Evolutionary conservation across 345 rosid genomes (phyloP), one percentile per base, ranked within the genome.

Genomic region (Bruguiera parviflora): DNA sequence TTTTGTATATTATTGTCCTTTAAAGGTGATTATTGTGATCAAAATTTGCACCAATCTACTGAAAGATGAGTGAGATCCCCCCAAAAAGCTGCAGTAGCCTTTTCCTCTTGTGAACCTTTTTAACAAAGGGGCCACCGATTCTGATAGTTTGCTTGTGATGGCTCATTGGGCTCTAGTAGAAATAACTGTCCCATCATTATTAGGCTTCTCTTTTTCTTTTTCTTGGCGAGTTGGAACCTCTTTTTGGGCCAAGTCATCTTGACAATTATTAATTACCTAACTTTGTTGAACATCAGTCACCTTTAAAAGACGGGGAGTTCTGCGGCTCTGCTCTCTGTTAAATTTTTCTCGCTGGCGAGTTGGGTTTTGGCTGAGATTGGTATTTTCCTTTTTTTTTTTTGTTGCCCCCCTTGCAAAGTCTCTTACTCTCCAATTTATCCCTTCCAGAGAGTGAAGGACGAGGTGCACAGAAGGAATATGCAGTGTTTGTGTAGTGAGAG

Each of bases 381-480:
- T 32, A 0, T 22, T 8, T 6, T 4, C 52, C 49, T 39, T n/a
- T 35, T 24, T 39, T 43, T 9, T 7, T 6, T 39, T 43, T 9
- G 4, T 6, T 21, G 2, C 0, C 21, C 21, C 13, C 16, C 27
- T 15, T 13, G 11, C 58, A 55, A 8, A 7, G 58, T 9, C 27
- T 21, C 22, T 8, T 5, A 7, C 58, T 8, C 22, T 22, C 16
- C 13, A n/a, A n/a, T 63, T 67, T 33, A 32, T 19, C 19, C 19
- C 57, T 76, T 80, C 39, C 80, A 95, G 99, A 88, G 84, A 69
- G 88, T 92, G 22, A 85, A 82, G 67, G 94, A 95, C 18, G 96
- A 90, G 80, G 81, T 92, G 70, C 81, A 85, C 65, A 79, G 72
- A 70, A 81, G 96, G 82, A 87, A 80, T 80, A 68, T 69, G 75